Evolutionary conservation across 257 asterid genomes (phyloP).

Genomic region (Anisodus tanguticus): DNA sequence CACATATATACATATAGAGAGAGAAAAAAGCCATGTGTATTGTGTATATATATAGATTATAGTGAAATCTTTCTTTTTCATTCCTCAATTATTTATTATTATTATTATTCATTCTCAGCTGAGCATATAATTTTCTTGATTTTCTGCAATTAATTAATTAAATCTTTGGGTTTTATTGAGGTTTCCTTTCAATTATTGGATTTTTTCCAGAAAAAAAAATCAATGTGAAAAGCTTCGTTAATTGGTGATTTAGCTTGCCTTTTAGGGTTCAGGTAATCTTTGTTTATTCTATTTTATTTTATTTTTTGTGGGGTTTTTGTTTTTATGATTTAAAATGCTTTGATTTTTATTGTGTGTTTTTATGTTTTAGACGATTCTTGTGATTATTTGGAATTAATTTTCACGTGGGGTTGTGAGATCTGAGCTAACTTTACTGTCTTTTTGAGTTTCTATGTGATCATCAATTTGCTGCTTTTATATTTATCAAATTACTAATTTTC

Average conservation of each 20-base stretch:
- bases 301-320: background rate
- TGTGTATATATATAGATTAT: background rate
- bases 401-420: conserved; percentile 27
- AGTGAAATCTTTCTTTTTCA: conserved; percentile 30
- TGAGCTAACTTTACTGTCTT: background rate
- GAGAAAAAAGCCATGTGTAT: conserved; percentile 13
- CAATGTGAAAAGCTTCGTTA: background rate
- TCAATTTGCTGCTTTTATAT: background rate
- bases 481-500: background rate
- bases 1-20: conserved; percentile 17
- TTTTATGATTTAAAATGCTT: background rate
- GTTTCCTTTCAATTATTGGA: too few species aligned
- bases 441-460: background rate
- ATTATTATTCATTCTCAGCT: conserved; percentile 6
- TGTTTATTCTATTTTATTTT: background rate
- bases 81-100: background rate
- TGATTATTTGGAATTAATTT: background rate
- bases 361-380: background rate
- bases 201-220: background rate
- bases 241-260: conserved; percentile 12
- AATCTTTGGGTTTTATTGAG: conserved; percentile 1
- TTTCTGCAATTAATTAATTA: background rate
- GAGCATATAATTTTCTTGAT: conserved; percentile 32
- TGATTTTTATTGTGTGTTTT: background rate
- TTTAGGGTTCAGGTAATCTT: conserved; percentile 28